These are phyloP conservation scores for Sequoia sempervirens DNA, from an alignment of 75 land plant genomes.

Conservation along the genomic window DNA sequence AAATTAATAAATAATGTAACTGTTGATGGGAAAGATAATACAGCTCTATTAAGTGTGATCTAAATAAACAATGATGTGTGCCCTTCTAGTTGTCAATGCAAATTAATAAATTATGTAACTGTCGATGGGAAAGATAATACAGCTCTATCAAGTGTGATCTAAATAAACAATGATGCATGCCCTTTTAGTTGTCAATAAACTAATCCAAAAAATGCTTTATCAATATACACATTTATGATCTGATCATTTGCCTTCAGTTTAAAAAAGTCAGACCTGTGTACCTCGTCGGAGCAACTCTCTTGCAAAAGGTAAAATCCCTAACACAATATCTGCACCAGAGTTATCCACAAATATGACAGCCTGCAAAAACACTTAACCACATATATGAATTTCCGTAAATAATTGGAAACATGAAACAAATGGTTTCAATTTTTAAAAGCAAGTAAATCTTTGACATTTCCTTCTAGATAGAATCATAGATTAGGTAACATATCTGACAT, in stretches of 20 bases:
- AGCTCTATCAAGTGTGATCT: neutral
- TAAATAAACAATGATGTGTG: too few species aligned
- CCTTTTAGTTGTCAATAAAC: neutral
- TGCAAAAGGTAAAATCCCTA: constrained; percentile 95
- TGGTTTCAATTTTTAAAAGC: neutral
- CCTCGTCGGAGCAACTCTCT: constrained; percentile 92
- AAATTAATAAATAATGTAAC: neutral
- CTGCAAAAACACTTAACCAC: constrained; percentile 26
- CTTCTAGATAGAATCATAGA: neutral
- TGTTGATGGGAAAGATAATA: neutral
- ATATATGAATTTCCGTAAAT: constrained; percentile 19
- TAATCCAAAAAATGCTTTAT: neutral
- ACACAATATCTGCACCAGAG: constrained; percentile 91
- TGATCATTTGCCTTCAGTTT: neutral
- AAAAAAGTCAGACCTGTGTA: constrained; percentile 63
- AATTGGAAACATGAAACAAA: neutral
- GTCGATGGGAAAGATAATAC: neutral
- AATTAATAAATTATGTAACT: neutral
- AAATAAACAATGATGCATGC: neutral
- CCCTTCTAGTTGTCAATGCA: neutral
- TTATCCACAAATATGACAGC: constrained; percentile 97
- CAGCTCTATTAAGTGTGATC: neutral
- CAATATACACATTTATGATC: neutral
- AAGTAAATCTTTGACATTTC: neutral
- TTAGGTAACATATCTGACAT: neutral